phyloP scores from a whole-genome alignment of 1,139 yeast species.

The Scheffersomyces lignicola region DNA sequence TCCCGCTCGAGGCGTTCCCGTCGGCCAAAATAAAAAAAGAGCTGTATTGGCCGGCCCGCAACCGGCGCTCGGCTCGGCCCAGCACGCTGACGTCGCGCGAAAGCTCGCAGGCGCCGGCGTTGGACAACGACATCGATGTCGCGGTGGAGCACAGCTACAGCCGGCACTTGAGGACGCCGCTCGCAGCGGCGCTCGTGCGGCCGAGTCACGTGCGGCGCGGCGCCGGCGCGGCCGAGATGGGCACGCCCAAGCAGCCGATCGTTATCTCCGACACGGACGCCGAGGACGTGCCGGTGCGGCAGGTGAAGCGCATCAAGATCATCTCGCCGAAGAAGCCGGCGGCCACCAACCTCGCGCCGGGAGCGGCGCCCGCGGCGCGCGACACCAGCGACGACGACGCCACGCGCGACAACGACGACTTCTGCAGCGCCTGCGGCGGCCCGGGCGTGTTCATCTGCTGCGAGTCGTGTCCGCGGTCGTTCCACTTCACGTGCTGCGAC shows the following conservation, averaged over 20 bases:
- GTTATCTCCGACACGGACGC: slow-evolving; percentile 1
- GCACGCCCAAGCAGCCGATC: slow-evolving; percentile 7
- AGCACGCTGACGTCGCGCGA: slow-evolving; percentile 9
- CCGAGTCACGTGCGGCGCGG: slow-evolving; percentile 34
- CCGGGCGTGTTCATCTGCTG: slow-evolving; percentile 90
- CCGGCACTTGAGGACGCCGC: slow-evolving; percentile 30
- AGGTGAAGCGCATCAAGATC: slow-evolving; percentile 38
- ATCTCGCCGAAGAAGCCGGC: slow-evolving; percentile 42
- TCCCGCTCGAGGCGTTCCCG: slow-evolving; percentile 65
- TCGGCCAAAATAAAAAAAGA: slow-evolving; percentile 54
- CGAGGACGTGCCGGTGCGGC: slow-evolving; percentile 15
- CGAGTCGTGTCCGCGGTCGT: slow-evolving; percentile 88
- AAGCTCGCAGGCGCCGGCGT: slow-evolving; percentile 8
- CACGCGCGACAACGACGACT: slow-evolving; percentile 72
- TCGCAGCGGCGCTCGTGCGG: slow-evolving; percentile 10
- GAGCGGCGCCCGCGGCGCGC: slow-evolving; percentile 12
- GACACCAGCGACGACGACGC: slow-evolving; percentile 19
- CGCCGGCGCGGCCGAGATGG: slow-evolving; percentile 8
- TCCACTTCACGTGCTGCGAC: slow-evolving; percentile 87
- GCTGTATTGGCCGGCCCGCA: slow-evolving; percentile 43
- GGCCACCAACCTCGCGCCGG: slow-evolving; percentile 29
- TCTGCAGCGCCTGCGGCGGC: slow-evolving; percentile 84
- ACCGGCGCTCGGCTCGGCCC: slow-evolving; percentile 11
- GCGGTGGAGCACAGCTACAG: slow-evolving; percentile 19
- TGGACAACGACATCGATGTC: slow-evolving; percentile 6